These are phyloP conservation scores for Scopulariopsis brevicaulis DNA, from an alignment of 2,329 filamentous ascomycete species.

Conservation along the genomic window DNA sequence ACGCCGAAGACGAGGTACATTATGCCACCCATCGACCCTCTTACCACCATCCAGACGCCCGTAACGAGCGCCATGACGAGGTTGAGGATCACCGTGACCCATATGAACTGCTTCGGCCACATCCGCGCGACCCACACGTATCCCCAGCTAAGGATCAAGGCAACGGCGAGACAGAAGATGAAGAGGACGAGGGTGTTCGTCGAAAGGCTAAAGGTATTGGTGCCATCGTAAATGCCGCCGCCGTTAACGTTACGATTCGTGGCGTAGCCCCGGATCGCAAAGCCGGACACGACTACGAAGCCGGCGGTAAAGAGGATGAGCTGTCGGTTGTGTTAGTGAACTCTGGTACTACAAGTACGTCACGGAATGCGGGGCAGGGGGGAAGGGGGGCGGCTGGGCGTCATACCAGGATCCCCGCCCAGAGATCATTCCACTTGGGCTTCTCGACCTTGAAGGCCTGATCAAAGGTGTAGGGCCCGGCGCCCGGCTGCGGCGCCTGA, in stretches of 20 bases:
- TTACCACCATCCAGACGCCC: conserved; percentile 72
- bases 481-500: conserved; percentile 22
- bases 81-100: conserved; percentile 83
- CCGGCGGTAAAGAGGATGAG: conserved; percentile 61
- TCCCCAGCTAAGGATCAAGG: conserved; percentile 60
- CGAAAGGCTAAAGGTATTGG: conserved; percentile 56
- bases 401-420: conserved; percentile 69
- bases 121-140: conserved; percentile 68
- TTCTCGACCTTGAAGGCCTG: conserved; percentile 71
- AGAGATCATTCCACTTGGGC: conserved; percentile 84
- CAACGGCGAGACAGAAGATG: conserved; percentile 62
- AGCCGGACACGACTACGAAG: conserved; percentile 64
- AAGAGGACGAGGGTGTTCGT: conserved; percentile 84
- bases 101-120: conserved; percentile 86
- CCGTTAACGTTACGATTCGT: conserved; percentile 51
- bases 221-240: conserved; percentile 60
- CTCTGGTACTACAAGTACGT: background rate
- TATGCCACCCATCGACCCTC: conserved; percentile 73
- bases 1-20: conserved; percentile 75
- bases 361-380: background rate
- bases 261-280: conserved; percentile 66
- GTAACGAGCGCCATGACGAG: conserved; percentile 76
- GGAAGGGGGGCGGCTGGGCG: background rate
- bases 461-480: conserved; percentile 53
- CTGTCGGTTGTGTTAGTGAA: conserved; percentile 21